Evolutionary conservation across 108 stramenopile species (phyloP), one percentile per base, ranked within the genome.

Genomic region (Ochromonas danica): DNA sequence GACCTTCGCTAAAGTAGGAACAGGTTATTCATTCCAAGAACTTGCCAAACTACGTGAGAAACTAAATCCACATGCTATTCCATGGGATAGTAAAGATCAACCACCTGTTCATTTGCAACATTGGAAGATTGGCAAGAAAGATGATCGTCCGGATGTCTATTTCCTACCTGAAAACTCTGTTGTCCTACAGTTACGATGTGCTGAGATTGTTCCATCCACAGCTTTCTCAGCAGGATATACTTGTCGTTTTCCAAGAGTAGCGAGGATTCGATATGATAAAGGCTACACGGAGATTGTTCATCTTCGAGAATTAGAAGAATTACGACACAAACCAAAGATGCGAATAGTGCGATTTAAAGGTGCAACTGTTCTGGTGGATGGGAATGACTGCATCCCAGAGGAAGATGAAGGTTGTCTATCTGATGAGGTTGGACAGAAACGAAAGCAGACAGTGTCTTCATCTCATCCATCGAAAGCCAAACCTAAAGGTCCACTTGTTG

Each of bases 191-290:
- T 25, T 80, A 0, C 61, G 42, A 62, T 70, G 65, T 31, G 79
- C 65, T 42, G 79, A 70, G 38, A 27, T 80, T 14, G 71, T 72
- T 1, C 2, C 25, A 1, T 80, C 79, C 36, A 38, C 0, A 27
- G 1, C 33, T 1, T 80, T 40, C 43, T 61, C 63, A 42, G 2
- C 70, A 27, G 67, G 30, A 27, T 0, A 1, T 45, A 80, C 79
- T 27, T 80, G 61, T 62, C 79, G 79, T 31, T 80, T 80, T 45
- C 79, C 79, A 28, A 61, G 79, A 6, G 71, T 80, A 28, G 39
- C 40, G 36, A 39, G 71, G 28, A 1, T 80, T 38, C 79, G 79
- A 27, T 1, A 80, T 28, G 79, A 80, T 41, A 80, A 80, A 45
- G 31, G 43, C 67, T 35, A 27, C 28, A 43, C 0, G 1, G 79